Base-by-base conservation (phyloP, 2,329 filamentous ascomycete species). In the Hypomyces rosellus region DNA sequence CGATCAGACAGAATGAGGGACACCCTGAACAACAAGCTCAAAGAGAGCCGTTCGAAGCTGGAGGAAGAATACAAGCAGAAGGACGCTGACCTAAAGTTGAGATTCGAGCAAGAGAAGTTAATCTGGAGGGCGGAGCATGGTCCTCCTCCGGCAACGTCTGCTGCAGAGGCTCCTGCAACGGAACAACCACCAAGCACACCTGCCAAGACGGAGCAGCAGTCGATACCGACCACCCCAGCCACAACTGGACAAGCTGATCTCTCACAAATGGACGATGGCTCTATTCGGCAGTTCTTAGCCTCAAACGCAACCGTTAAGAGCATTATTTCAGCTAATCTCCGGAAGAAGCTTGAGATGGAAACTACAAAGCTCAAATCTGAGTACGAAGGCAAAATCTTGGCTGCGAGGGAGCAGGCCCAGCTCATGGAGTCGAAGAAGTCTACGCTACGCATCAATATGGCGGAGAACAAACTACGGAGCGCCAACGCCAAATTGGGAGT, bases 361-460 rank as follows among this genome's bases (percentile, higher is more conserved):
- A 76, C 78, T n/a, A 75, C 79, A 52, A 84, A 78, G 62, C 64
- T 81, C 30, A 78, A 76, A 56, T 71, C 76, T 1, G 80, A 81
- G 51, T 74, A 70, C 48, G 78, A 82, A 45, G 68, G 72, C 38
- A 82, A 80, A 66, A 68, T 80, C 18, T 59, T 62, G 12, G 73
- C 75, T 46, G 80, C 78, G 11, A 72, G 74, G 48, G 78, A 84
- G 54, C 77, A 86, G 65, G 85, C 84, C 3, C 80, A 86, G 46
- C 78, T 86, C 54, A 78, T 93, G 70, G 82, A 84, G 41, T 81
- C 84, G 34, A 91, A 91, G 72, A 89, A 88, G 65, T 81, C 80
- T 48, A 81, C 81, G 2, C 73, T 88, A 45, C 87, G 86, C 56
- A 76, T 92, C 55, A 92, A 89, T 64, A 87, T 95, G 82, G 74